Evolutionary conservation across 306 rosid genomes (phyloP), one percentile per base, ranked within the genome.

Genomic region (Clitoria ternatea): DNA sequence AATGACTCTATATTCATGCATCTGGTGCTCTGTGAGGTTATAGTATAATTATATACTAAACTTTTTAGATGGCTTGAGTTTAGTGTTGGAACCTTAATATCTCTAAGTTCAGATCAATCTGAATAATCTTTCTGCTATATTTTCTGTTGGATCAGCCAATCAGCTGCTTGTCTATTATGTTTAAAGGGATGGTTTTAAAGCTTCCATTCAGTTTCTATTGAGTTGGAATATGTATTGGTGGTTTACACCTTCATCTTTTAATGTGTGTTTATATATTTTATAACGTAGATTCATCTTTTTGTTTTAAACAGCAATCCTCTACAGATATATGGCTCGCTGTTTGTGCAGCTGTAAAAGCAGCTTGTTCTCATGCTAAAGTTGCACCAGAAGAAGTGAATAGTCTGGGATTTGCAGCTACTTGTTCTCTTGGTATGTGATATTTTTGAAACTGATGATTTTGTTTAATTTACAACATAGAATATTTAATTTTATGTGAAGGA

Each of bases 321-420:
- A 90, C 98, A 13, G 98, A 90, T 84, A 94, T 94, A 69, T 94
- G 98, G 98, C 98, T 77, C 75, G 95, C 98, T 39, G 85, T 94
- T 64, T 84, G 97, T 80, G 92, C 88, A 8, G 96, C 98, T 50
- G 96, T 94, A 48, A 94, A 83, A 81, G 76, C 87, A 26, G 92
- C 95, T 15, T 90, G 95, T 80, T 84, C 95, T 61, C 72, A 72
- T 30, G 98, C 95, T 45, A 24, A 90, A 12, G 87, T 89, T 71
- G 80, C 84, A 0, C 83, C 84, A 33, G 79, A 79, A 39, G 97
- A 90, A 85, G 95, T 90, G 54, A 86, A 80, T 78, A 85, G 96
- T 69, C 73, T 90, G 55, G 98, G 98, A 62, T 94, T 94, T 73
- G 86, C 97, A 3, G 98, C 98, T 61, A 94, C 98, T 77, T 94